Evolutionary conservation across 495 filamentous ascomycete genomes (phyloP), one percentile per base, ranked within the genome.

Genomic region (Astrothelium subdiscretum): DNA sequence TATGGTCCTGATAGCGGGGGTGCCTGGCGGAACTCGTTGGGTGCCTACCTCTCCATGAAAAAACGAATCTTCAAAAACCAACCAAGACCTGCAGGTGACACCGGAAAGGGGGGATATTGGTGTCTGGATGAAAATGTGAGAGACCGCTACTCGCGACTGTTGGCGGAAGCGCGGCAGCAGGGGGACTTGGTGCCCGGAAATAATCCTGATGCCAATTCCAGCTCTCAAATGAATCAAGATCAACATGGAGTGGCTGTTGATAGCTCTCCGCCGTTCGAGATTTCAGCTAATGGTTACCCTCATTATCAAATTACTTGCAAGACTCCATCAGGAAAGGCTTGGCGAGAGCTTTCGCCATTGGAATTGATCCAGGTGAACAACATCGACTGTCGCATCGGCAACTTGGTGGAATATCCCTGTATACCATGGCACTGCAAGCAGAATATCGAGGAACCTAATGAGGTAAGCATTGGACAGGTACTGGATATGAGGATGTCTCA

Each of bases 21-120:
- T 2, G 29, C 20, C 48, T 69, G 67, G 67, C 20, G 58, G 18
- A 51, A 11, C 11, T 8, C 32, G 3, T 38, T 69, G n/a, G 18
- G 5, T n/a, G 61, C 59, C 24, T 60, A 62, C 20, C 10, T 67
- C 10, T 58, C 61, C n/a, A n/a, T n/a, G 2, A 4, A 15, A 2
- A 26, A 63, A 2, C 31, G 3, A 44, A 29, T 29, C 4, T 35
- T 59, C 22, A 5, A 32, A 8, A 58, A 52, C 20, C 20, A 60
- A 38, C 12, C 38, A 13, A 32, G 42, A 43, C 42, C 43, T 29
- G 27, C 26, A n/a, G 26, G 22, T 20, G 18, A 31, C 18, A 32
- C 3, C 32, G 43, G 43, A 54, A 62, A 52, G 15, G 48, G 22
- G 15, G 8, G 24, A 27, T 29, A 8, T 29, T 54, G 48, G 48